These are phyloP conservation scores for Paraurostyla sp. DNA, from an alignment of 73 alveolate genomes.

Conservation along the genomic window DNA sequence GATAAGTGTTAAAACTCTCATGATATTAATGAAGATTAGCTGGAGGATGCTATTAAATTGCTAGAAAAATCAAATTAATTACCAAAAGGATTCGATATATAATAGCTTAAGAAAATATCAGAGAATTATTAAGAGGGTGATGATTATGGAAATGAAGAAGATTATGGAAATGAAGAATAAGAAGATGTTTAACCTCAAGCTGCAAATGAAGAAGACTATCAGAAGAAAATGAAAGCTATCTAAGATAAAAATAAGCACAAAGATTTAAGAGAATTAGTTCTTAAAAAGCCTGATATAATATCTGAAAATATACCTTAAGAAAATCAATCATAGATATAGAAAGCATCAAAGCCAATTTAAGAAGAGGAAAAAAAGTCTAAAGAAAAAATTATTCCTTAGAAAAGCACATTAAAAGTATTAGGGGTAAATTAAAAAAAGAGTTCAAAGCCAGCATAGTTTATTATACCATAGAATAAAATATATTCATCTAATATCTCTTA, in stretches of 20 bases:
- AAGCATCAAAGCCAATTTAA: too few relatives aligned
- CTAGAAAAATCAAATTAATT: not conserved
- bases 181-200: not conserved
- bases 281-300: too few relatives aligned
- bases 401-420: not conserved
- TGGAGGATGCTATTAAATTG: not conserved
- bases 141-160: not conserved
- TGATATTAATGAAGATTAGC: not conserved
- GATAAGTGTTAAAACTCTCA: constrained; percentile 22
- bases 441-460: not conserved
- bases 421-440: not conserved
- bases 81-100: not conserved
- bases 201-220: not conserved
- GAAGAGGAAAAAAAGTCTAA: too few relatives aligned
- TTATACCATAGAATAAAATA: not conserved
- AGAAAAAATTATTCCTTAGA: not conserved
- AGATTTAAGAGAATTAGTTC: not conserved
- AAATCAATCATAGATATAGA: too few relatives aligned
- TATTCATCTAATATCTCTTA: not conserved
- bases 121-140: constrained; percentile 13
- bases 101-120: not conserved
- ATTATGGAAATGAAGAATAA: not conserved
- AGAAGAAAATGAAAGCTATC: not conserved
- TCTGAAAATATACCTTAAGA: too few relatives aligned
- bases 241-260: constrained; percentile 23